phyloP scores from a whole-genome alignment of 1,284 basidiomycete genomes.

The Trametes pubescens region DNA sequence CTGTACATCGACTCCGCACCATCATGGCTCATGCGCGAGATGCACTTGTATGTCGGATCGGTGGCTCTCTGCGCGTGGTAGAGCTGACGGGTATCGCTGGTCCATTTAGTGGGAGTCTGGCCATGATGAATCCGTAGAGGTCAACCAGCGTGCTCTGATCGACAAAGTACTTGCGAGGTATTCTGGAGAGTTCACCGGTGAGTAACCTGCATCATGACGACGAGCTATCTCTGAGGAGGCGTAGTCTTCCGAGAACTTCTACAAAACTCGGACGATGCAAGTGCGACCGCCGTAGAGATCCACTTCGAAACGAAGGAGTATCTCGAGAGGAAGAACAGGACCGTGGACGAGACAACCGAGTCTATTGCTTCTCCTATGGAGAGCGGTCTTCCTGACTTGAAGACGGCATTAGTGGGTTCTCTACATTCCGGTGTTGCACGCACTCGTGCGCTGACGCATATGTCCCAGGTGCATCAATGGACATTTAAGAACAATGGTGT shows the following conservation, averaged over 20 bases:
- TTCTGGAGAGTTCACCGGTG: constrained; percentile 90
- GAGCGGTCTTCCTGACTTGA: constrained; percentile 63
- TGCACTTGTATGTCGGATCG: constrained; percentile 29
- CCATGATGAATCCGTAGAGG: constrained; percentile 87
- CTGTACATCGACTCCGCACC: neutral
- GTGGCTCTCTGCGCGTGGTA: neutral
- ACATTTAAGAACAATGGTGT: constrained; percentile 90
- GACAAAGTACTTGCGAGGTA: constrained; percentile 96
- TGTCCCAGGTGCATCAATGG: constrained; percentile 71
- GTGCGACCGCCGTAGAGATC: constrained; percentile 83
- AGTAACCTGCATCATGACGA: constrained; percentile 21
- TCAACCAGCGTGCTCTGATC: constrained; percentile 94
- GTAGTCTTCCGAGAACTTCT: constrained; percentile 90
- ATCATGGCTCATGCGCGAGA: constrained; percentile 34
- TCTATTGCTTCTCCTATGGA: constrained; percentile 9
- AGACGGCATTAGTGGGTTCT: constrained; percentile 57
- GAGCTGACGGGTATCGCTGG: neutral
- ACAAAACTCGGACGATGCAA: constrained; percentile 96
- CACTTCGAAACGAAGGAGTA: constrained; percentile 77
- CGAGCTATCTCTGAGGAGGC: neutral
- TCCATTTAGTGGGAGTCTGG: constrained; percentile 69
- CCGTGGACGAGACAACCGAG: constrained; percentile 21
- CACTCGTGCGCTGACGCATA: neutral
- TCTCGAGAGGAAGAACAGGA: constrained; percentile 50
- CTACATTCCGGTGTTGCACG: neutral